phyloP scores from a whole-genome alignment of 352 stramenopile species.

The Globisporangium spinosum region DNA sequence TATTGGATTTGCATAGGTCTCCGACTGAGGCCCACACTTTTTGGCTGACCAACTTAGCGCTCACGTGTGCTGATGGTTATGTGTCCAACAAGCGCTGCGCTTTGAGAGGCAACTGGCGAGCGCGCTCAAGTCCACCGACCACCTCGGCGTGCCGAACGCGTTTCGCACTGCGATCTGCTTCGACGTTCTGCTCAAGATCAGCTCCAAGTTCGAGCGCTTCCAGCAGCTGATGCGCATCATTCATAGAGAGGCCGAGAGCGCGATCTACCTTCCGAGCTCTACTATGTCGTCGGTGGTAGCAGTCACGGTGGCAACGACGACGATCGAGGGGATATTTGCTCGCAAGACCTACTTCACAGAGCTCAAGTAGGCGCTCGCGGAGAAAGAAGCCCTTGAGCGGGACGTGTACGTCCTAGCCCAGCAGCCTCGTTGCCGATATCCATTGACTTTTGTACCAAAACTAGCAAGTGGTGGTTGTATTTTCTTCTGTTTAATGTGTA shows the following conservation, averaged over 20 bases:
- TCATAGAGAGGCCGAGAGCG: slow-evolving; percentile 31
- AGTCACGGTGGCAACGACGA: not conserved
- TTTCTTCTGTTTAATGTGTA: not conserved
- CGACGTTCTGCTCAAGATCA: slow-evolving; percentile 43
- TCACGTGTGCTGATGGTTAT: no score
- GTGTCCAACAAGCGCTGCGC: slow-evolving; percentile 18
- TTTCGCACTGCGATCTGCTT: slow-evolving; percentile 61
- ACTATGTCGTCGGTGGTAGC: not conserved
- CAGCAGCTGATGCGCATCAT: slow-evolving; percentile 34
- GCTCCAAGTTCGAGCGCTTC: slow-evolving; percentile 46
- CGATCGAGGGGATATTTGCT: slow-evolving; percentile 23
- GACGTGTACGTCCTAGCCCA: slow-evolving; percentile 26
- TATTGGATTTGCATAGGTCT: not conserved
- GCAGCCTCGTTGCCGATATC: no score
- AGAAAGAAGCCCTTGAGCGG: slow-evolving; percentile 35
- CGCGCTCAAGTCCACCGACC: slow-evolving; percentile 46
- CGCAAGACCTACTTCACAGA: slow-evolving; percentile 56
- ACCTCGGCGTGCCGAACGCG: slow-evolving; percentile 48
- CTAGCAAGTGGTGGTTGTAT: not conserved
- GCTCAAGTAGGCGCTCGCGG: slow-evolving; percentile 34
- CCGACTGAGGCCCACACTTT: no score
- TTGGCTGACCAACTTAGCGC: no score
- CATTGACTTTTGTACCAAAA: not conserved
- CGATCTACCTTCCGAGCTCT: slow-evolving; percentile 34
- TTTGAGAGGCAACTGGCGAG: slow-evolving; percentile 49